Evolutionary conservation across 768 basidiomycete genomes (phyloP).

Genomic region (Strobilomyces dryophilus): DNA sequence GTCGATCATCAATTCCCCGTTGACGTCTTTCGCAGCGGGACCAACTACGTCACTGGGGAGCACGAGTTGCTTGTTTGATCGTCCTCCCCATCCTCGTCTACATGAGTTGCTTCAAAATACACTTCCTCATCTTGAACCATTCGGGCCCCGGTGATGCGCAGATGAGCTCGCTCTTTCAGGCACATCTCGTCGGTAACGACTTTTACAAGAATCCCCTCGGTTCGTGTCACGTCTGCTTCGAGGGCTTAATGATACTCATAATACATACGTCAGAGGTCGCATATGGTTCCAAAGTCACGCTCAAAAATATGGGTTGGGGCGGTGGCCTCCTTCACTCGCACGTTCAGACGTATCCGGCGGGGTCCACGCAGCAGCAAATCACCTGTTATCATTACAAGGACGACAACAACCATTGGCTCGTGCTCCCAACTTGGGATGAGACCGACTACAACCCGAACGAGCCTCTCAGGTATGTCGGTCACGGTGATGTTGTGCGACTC

Average conservation of each 20-base stretch:
- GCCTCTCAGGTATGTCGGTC: slow-evolving; percentile 60
- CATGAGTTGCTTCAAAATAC: slow-evolving; percentile 92
- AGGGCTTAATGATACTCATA: background rate
- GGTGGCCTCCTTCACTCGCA: slow-evolving; percentile 97
- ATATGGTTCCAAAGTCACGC: slow-evolving; percentile 82
- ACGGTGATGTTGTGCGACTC: slow-evolving; percentile 80
- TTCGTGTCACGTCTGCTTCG: slow-evolving; percentile 29
- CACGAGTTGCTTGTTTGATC: slow-evolving; percentile 82
- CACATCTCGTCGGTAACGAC: slow-evolving; percentile 91
- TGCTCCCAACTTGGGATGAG: slow-evolving; percentile 76
- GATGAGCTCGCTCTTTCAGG: slow-evolving; percentile 98
- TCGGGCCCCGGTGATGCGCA: slow-evolving; percentile 47
- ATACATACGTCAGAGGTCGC: slow-evolving; percentile 51
- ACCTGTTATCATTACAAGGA: slow-evolving; percentile 99
- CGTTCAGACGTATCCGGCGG: slow-evolving; percentile 89
- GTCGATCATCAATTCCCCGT: slow-evolving; percentile 2
- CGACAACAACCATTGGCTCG: slow-evolving; percentile 72
- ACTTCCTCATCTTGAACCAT: slow-evolving; percentile 80
- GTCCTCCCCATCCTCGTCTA: slow-evolving; percentile 89
- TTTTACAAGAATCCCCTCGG: slow-evolving; percentile 86
- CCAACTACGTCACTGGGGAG: slow-evolving; percentile 88
- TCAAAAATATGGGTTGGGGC: slow-evolving; percentile 98
- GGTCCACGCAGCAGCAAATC: slow-evolving; percentile 92
- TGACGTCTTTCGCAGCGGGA: slow-evolving; percentile 52
- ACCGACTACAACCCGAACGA: slow-evolving; percentile 60